phyloP scores from a whole-genome alignment of 1,139 yeast species.

The Pneumocystis oryctolagi region DNA sequence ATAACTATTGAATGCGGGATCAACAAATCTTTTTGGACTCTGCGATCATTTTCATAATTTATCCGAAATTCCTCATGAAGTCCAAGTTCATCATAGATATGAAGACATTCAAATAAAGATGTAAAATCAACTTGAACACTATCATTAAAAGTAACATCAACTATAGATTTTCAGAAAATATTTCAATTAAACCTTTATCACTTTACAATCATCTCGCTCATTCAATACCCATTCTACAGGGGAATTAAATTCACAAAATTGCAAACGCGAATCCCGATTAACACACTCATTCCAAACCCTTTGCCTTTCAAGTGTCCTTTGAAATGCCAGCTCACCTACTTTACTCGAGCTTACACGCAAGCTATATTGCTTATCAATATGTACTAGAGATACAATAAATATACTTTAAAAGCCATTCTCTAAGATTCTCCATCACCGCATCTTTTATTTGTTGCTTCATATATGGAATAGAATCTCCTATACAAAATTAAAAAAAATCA shows the following conservation, averaged over 20 bases:
- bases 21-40: conserved; percentile 57
- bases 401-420: conserved; percentile 43
- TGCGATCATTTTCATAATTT: conserved; percentile 58
- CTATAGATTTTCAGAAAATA: conserved; percentile 13
- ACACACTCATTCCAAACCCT: conserved; percentile 40
- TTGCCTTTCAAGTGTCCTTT: conserved; percentile 41
- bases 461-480: conserved; percentile 57
- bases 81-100: conserved; percentile 65
- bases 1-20: conserved; percentile 33
- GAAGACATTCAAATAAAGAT: conserved; percentile 64
- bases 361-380: conserved; percentile 12
- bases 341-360: conserved; percentile 44
- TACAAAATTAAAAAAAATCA: conserved; percentile 4
- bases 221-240: conserved; percentile 66
- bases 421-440: conserved; percentile 60
- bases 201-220: conserved; percentile 17
- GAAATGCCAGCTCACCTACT: conserved; percentile 48
- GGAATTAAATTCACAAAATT: conserved; percentile 60
- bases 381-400: neutral
- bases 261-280: conserved; percentile 31
- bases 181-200: conserved; percentile 15
- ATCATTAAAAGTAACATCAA: conserved; percentile 35
- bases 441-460: conserved; percentile 61
- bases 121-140: conserved; percentile 41
- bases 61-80: conserved; percentile 45